Evolutionary conservation across 805 yeast genomes (phyloP).

Genomic region (Maudiozyma turicensis): DNA sequence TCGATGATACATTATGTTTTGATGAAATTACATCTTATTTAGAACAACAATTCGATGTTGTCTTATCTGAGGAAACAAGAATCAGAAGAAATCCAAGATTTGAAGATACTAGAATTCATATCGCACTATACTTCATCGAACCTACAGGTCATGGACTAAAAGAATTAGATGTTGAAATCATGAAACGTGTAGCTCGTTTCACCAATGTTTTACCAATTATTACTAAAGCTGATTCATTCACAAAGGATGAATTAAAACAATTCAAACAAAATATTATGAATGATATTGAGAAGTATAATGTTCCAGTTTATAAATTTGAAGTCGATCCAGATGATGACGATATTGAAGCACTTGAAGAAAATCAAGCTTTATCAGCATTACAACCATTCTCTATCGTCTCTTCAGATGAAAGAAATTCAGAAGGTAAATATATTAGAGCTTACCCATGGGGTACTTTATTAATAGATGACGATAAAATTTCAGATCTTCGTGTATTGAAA

Average conservation of each 20-base stretch:
- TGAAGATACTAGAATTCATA: conserved; percentile 69
- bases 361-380: conserved; percentile 45
- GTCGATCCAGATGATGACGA: conserved; percentile 68
- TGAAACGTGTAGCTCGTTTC: conserved; percentile 61
- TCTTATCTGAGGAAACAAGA: conserved; percentile 78
- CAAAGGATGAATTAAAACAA: conserved; percentile 43
- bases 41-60: conserved; percentile 69
- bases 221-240: conserved; percentile 63
- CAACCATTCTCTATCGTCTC: conserved; percentile 72
- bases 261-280: conserved; percentile 52
- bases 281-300: conserved; percentile 59
- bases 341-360: conserved; percentile 59
- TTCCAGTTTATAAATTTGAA: conserved; percentile 66
- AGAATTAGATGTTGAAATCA: conserved; percentile 61
- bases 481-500: conserved; percentile 49
- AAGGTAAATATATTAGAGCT: conserved; percentile 53
- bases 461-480: conserved; percentile 39
- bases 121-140: conserved; percentile 59
- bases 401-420: conserved; percentile 47
- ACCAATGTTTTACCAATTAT: conserved; percentile 68
- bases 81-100: conserved; percentile 79
- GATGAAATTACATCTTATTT: conserved; percentile 55
- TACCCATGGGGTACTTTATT: conserved; percentile 63
- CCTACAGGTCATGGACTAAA: conserved; percentile 73
- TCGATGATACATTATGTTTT: conserved; percentile 61